phyloP scores from a whole-genome alignment of 192 early-diverging fungal species.

The Pilobolus umbonatus region DNA sequence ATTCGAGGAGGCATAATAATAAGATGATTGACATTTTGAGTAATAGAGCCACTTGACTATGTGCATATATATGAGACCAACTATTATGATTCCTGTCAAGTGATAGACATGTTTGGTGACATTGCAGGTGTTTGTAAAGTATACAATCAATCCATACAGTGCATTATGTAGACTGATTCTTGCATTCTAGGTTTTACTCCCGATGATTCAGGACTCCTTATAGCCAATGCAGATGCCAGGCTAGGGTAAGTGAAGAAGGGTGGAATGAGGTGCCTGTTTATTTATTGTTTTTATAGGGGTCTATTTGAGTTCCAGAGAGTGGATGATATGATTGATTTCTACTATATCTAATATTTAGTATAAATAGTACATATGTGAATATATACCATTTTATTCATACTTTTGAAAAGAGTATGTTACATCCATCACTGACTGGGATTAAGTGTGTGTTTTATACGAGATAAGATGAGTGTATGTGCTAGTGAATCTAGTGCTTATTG shows the following conservation, averaged over 20 bases:
- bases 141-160: not conserved
- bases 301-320: slow-evolving; percentile 26
- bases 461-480: too few species aligned
- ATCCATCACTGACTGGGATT: too few species aligned
- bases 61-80: slow-evolving; percentile 56
- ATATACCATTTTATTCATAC: too few species aligned
- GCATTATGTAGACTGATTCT: not conserved
- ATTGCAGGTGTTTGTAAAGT: slow-evolving; percentile 53
- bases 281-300: slow-evolving; percentile 11
- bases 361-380: too few species aligned
- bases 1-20: not conserved
- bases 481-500: too few species aligned
- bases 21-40: not conserved
- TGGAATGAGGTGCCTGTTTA: not conserved
- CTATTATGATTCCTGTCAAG: slow-evolving; percentile 40
- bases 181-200: slow-evolving; percentile 38
- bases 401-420: too few species aligned
- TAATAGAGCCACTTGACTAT: slow-evolving; percentile 55
- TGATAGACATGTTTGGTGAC: slow-evolving; percentile 70
- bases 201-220: slow-evolving; percentile 45
- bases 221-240: slow-evolving; percentile 49
- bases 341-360: too few species aligned
- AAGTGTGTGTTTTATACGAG: too few species aligned
- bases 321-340: too few species aligned
- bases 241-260: too few species aligned